phyloP scores from a whole-genome alignment of 2,329 filamentous ascomycete species.

The Chrysoporthe deuterocubensis region DNA sequence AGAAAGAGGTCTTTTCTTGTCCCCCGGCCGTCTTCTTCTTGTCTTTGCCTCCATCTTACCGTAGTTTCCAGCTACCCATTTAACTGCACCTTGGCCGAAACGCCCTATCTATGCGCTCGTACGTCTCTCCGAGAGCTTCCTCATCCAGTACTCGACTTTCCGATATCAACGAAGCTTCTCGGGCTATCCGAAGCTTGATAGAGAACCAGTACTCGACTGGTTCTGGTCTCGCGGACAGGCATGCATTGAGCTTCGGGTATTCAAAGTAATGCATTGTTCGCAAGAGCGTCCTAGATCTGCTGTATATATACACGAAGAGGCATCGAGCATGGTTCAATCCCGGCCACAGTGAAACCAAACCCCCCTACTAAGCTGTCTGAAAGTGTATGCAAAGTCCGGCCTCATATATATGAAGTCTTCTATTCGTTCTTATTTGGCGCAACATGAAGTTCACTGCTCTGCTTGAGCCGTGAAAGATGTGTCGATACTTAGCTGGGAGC shows the following conservation, averaged over 20 bases:
- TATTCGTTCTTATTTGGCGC: background rate
- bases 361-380: background rate
- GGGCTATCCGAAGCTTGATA: no score
- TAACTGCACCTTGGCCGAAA: no score
- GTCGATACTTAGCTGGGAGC: background rate
- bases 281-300: background rate
- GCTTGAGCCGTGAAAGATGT: background rate
- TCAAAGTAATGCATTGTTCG: background rate
- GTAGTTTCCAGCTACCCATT: no score
- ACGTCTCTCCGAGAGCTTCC: conserved; percentile 48
- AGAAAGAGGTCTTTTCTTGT: background rate
- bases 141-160: no score
- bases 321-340: background rate
- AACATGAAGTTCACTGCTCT: background rate
- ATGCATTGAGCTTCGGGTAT: background rate
- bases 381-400: background rate
- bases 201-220: background rate
- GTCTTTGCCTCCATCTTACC: no score
- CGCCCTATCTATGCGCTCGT: no score
- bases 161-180: background rate
- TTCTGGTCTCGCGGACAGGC: background rate
- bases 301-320: background rate
- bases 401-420: background rate
- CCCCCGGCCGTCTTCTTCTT: background rate
- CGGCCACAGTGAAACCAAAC: background rate